Conservation (phyloP, 2,329 filamentous ascomycete species). For the Monosporascus ibericus region DNA sequence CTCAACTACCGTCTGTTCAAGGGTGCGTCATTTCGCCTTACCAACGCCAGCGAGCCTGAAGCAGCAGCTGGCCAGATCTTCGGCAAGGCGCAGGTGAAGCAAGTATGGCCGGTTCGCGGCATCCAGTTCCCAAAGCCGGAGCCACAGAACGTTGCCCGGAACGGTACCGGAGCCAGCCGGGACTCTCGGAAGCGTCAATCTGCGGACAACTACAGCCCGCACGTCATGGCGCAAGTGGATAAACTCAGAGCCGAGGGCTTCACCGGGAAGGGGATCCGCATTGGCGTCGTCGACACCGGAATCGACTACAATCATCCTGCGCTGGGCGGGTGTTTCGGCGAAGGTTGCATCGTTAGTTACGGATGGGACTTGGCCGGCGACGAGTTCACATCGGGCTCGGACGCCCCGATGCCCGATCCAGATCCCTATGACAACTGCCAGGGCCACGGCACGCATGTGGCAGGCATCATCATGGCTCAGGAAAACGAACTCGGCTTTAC, state of each 20-base stretch:
- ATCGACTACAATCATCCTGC: conserved; percentile 46
- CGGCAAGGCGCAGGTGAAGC: conserved; percentile 18
- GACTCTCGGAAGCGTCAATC: not conserved
- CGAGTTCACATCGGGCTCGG: conserved; percentile 16
- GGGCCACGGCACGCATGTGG: conserved; percentile 39
- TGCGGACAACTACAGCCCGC: conserved; percentile 11
- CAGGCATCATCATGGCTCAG: conserved; percentile 33
- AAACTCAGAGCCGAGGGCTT: conserved; percentile 35
- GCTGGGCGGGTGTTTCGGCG: conserved; percentile 46
- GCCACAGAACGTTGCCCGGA: conserved; percentile 8
- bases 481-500: conserved; percentile 12
- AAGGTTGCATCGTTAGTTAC: conserved; percentile 39
- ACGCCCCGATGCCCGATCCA: conserved; percentile 27
- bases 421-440: conserved; percentile 35
- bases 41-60: conserved; percentile 4
- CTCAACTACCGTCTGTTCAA: conserved; percentile 15
- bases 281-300: conserved; percentile 34
- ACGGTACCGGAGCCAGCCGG: conserved; percentile 7
- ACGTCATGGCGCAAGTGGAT: conserved; percentile 31
- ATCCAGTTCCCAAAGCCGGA: conserved; percentile 12
- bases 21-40: conserved; percentile 14
- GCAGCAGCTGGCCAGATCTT: conserved; percentile 14
- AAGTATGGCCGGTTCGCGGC: conserved; percentile 24
- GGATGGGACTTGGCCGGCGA: conserved; percentile 43
- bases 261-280: conserved; percentile 38